phyloP scores from a whole-genome alignment of 108 stramenopile genomes.

The Mayamaea pseudoterrestris region DNA sequence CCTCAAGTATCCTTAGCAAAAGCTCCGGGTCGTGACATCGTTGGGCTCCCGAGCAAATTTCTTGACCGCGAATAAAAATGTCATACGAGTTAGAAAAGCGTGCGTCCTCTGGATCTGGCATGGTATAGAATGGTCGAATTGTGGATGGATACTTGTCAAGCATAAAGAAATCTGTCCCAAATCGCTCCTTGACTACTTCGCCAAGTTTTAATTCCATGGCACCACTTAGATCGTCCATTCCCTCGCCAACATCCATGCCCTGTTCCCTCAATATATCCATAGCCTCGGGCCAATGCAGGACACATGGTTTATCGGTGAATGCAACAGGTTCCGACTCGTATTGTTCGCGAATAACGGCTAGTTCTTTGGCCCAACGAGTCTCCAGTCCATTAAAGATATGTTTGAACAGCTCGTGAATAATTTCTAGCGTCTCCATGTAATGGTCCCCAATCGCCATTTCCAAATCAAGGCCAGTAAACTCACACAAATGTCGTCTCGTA shows the following conservation, averaged over 20 bases:
- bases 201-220: constrained; percentile 90
- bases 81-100: constrained; percentile 92
- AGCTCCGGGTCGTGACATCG: constrained; percentile 85
- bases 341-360: constrained; percentile 81
- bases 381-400: constrained; percentile 92
- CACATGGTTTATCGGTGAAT: constrained; percentile 91
- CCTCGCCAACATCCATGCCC: constrained; percentile 81
- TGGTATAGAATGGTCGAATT: constrained; percentile 96
- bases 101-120: constrained; percentile 86
- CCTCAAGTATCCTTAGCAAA: constrained; percentile 44
- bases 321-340: constrained; percentile 83
- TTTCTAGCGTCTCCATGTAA: constrained; percentile 90
- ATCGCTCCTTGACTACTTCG: constrained; percentile 81
- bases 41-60: constrained; percentile 97
- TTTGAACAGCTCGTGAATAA: constrained; percentile 88
- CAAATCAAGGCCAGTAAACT: constrained; percentile 94
- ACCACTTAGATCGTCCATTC: constrained; percentile 79
- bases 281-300: constrained; percentile 94
- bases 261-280: constrained; percentile 71
- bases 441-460: constrained; percentile 95
- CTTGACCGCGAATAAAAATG: constrained; percentile 92
- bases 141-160: constrained; percentile 89
- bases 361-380: constrained; percentile 59
- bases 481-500: constrained; percentile 90
- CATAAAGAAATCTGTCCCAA: constrained; percentile 95